Percentiles rank a stretch among this genome's conserved stretches.
phyloP scores from a whole-genome alignment of 192 early-diverging fungal genomes.

The Coemansia brasiliensis region DNA sequence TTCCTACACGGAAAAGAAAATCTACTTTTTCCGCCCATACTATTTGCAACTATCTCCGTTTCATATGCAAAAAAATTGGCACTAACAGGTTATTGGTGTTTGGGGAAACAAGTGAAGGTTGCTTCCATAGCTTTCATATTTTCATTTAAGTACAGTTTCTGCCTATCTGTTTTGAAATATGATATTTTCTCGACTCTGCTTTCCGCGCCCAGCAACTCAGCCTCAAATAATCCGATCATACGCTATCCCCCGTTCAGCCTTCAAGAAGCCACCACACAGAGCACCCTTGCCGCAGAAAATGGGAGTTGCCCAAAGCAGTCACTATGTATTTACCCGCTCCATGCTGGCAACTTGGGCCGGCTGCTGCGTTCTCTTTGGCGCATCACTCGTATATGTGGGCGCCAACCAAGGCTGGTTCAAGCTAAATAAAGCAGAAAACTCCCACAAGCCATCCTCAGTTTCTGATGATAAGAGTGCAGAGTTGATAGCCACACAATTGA shows the following conservation, averaged over 20 bases:
- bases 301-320: conserved; percentile 5
- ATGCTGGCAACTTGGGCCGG: conserved; percentile 52
- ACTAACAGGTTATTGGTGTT: too few relatives aligned
- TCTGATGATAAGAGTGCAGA: too few relatives aligned
- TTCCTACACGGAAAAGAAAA: too few relatives aligned
- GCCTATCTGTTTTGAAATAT: neutral
- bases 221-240: conserved; percentile 26
- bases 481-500: conserved; percentile 15
- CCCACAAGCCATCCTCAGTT: too few relatives aligned
- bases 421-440: conserved; percentile 10
- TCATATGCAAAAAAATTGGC: too few relatives aligned
- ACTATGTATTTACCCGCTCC: conserved; percentile 37
- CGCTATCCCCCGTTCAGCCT: conserved; percentile 41
- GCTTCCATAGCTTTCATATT: too few relatives aligned
- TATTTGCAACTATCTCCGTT: too few relatives aligned
- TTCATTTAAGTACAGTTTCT: too few relatives aligned
- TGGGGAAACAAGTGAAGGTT: too few relatives aligned
- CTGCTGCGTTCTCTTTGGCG: conserved; percentile 48
- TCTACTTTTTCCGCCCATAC: too few relatives aligned
- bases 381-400: conserved; percentile 28
- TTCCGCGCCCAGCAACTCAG: neutral
- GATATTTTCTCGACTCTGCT: neutral
- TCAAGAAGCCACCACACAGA: conserved; percentile 17
- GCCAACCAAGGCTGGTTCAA: conserved; percentile 50
- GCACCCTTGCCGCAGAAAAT: neutral